phyloP scores from a whole-genome alignment of 305 asterid genomes.

The Fraxinus angustifolia region DNA sequence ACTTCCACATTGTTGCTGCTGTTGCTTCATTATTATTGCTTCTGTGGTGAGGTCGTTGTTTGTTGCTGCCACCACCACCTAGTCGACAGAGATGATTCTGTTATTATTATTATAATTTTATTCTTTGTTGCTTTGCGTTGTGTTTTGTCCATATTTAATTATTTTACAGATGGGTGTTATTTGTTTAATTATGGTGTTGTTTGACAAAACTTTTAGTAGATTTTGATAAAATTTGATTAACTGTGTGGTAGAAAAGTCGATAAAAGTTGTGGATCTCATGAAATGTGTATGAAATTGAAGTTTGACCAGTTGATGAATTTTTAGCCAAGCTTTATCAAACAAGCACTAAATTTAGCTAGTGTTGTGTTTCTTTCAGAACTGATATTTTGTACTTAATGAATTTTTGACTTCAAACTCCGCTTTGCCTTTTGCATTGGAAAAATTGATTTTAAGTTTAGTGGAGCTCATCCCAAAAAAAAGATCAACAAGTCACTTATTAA shows the following conservation, averaged over 20 bases:
- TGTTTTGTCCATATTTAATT: neutral
- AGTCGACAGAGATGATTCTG: neutral
- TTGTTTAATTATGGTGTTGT: neutral
- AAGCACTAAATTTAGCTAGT: neutral
- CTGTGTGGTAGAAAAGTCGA: neutral
- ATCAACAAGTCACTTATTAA: neutral
- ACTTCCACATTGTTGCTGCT: neutral
- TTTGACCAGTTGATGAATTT: neutral
- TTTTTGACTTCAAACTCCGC: neutral
- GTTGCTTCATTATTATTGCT: neutral
- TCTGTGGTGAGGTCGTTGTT: neutral
- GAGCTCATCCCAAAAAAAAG: neutral
- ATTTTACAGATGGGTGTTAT: neutral
- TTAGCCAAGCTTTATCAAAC: neutral
- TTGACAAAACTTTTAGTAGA: neutral
- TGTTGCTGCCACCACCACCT: neutral
- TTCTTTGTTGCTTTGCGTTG: neutral
- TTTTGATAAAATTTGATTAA: too few species aligned
- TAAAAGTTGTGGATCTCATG: neutral
- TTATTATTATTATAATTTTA: neutral
- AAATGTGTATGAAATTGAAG: neutral
- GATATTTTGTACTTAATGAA: neutral
- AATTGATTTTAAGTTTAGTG: neutral
- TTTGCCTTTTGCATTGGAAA: neutral
- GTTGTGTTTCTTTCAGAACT: neutral